Evolutionary conservation across 768 basidiomycete species (phyloP).

Genomic region (Infundibulicybe gibba): DNA sequence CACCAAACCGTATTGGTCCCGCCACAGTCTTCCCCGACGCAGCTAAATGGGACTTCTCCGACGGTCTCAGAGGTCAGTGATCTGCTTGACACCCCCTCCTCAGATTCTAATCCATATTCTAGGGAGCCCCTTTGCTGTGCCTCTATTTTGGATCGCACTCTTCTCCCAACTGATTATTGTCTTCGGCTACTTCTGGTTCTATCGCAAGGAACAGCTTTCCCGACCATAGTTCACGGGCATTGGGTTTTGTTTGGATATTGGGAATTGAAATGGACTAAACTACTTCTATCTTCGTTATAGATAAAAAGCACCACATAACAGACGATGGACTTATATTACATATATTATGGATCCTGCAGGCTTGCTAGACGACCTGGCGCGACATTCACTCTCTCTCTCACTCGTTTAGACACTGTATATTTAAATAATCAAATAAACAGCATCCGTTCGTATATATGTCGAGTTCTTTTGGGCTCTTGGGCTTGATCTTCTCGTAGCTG

Average conservation of each 20-base stretch:
- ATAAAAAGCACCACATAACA: too few species aligned
- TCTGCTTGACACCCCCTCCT: background rate
- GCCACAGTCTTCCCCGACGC: constrained; percentile 89
- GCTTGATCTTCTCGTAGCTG: too few species aligned
- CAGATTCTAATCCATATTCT: background rate
- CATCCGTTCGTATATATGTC: too few species aligned
- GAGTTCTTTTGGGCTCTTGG: too few species aligned
- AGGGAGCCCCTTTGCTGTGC: constrained; percentile 79
- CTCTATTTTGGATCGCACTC: constrained; percentile 87
- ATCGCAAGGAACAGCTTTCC: constrained; percentile 85
- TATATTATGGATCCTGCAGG: constrained; percentile 6
- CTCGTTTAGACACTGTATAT: too few species aligned
- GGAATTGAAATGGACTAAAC: too few species aligned
- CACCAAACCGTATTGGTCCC: constrained; percentile 87
- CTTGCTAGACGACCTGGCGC: too few species aligned
- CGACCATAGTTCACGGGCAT: too few species aligned
- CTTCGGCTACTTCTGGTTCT: constrained; percentile 94
- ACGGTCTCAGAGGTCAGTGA: constrained; percentile 56
- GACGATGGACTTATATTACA: constrained; percentile 2
- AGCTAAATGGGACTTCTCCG: constrained; percentile 83
- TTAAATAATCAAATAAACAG: too few species aligned
- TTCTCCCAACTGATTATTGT: constrained; percentile 82
- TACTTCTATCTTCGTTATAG: too few species aligned
- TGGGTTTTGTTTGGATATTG: too few species aligned
- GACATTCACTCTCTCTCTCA: too few species aligned